Conservation (phyloP, 305 asterid species). For the Solanum chacoense region DNA sequence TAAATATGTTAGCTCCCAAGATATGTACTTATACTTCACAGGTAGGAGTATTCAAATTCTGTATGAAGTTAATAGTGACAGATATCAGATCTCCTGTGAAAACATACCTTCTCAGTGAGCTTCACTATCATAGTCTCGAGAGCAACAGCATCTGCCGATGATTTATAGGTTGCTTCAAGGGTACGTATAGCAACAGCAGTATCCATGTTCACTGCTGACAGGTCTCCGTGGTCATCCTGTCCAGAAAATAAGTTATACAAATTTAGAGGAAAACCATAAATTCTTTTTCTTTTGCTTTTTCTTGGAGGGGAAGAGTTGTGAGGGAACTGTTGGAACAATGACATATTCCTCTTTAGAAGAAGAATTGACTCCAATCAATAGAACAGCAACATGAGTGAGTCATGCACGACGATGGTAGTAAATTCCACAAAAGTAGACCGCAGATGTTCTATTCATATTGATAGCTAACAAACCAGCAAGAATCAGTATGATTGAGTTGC, state of each 20-base stretch:
- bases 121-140: constrained; percentile 73
- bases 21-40: background rate
- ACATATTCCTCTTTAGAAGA: background rate
- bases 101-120: constrained; percentile 76
- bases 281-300: background rate
- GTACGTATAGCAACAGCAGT: constrained; percentile 99
- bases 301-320: background rate
- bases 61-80: background rate
- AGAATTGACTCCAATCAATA: background rate
- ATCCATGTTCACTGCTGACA: constrained; percentile 96
- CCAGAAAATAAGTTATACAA: constrained; percentile 1
- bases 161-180: constrained; percentile 88
- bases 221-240: constrained; percentile 97
- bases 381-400: background rate
- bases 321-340: background rate
- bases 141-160: constrained; percentile 89
- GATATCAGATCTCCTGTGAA: background rate
- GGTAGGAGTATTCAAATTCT: background rate
- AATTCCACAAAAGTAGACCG: background rate
- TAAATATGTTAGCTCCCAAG: background rate
- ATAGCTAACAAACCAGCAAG: background rate
- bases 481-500: background rate
- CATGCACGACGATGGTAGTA: background rate
- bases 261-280: background rate
- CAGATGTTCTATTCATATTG: background rate